Base-by-base conservation (phyloP, 2,329 filamentous ascomycete species). In the Microdochium paspali region DNA sequence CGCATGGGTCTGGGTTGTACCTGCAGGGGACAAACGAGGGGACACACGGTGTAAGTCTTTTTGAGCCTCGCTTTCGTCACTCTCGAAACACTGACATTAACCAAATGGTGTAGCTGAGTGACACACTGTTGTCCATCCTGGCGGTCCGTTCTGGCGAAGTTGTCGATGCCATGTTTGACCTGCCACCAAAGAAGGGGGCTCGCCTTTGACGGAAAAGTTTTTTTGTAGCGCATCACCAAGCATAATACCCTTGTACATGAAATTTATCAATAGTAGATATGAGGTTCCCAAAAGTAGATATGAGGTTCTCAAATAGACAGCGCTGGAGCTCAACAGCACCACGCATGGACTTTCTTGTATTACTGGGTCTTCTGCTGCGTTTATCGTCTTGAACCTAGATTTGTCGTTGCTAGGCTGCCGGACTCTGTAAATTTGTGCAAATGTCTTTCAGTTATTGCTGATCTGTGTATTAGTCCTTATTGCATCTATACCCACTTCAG, bases 21-120 rank as follows among this genome's bases (percentile, higher is more conserved):
- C 73, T 97, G 57, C 93, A 97, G 65, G 91, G 91, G 26, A 96
- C 90, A 70, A 94, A 90, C 63, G 90, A 97, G 71, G 81, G 76
- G 51, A 95, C 90, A 28, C 91, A 97, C 65, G 91, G 91, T 50
- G 85, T 91, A 77, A 81, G 85, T 82, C 39, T 28, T 46, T 46
- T 40, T 18, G 3, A 20, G 10, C 4, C 18, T 15, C 35, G 25
- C 35, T 21, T 42, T 21, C 39, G 21, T 6, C 30, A 4, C 15
- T 31, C 18, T 9, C 28, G 18, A 44, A 10, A 44, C 58, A 54
- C 44, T 49, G 46, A 5, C 31, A 15, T 44, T 49, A 18, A 45
- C 45, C 43, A 32, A 40, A 24, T 45, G 25, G 24, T 32, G 47
- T 57, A 86, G 80, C 68, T 94, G 66, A 89, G 87, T 62, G 87